phyloP scores from a whole-genome alignment of 2,329 filamentous ascomycete species.

The Cladosporium phlei region DNA sequence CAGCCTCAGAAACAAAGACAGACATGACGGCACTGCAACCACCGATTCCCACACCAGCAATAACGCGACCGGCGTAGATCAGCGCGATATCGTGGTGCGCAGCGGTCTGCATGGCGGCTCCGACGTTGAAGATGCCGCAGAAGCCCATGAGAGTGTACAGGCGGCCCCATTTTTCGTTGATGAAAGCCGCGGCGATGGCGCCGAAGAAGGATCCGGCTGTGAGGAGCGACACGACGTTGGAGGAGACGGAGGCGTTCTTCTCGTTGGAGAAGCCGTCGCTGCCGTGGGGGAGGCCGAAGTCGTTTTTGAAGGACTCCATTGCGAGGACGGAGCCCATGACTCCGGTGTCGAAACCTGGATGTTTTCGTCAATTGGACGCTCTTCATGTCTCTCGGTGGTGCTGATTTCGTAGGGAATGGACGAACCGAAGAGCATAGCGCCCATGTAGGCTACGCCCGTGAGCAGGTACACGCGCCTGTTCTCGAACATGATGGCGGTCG shows the following conservation, averaged over 20 bases:
- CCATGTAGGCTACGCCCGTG: constrained; percentile 41
- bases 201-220: constrained; percentile 66
- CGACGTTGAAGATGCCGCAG: constrained; percentile 54
- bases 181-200: constrained; percentile 53
- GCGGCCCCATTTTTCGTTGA: constrained; percentile 54
- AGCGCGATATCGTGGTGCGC: constrained; percentile 56
- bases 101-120: constrained; percentile 60
- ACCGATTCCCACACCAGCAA: constrained; percentile 50
- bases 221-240: constrained; percentile 65
- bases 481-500: constrained; percentile 30
- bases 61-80: constrained; percentile 49
- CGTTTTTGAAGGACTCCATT: constrained; percentile 51
- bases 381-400: too few species aligned
- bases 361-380: background rate
- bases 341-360: constrained; percentile 51
- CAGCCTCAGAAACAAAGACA: constrained; percentile 56
- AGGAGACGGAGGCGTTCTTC: constrained; percentile 48
- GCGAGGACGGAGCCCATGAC: constrained; percentile 63
- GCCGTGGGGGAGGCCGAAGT: constrained; percentile 30
- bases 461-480: constrained; percentile 44
- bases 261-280: constrained; percentile 48
- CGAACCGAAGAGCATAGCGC: constrained; percentile 41
- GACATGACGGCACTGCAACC: constrained; percentile 51
- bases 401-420: too few species aligned
- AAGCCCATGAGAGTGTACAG: constrained; percentile 51